Percentiles rank a stretch among this genome's conserved stretches.
These are phyloP conservation scores for Pleurotus giganteus DNA, from an alignment of 768 basidiomycete genomes.

Conservation along the genomic window DNA sequence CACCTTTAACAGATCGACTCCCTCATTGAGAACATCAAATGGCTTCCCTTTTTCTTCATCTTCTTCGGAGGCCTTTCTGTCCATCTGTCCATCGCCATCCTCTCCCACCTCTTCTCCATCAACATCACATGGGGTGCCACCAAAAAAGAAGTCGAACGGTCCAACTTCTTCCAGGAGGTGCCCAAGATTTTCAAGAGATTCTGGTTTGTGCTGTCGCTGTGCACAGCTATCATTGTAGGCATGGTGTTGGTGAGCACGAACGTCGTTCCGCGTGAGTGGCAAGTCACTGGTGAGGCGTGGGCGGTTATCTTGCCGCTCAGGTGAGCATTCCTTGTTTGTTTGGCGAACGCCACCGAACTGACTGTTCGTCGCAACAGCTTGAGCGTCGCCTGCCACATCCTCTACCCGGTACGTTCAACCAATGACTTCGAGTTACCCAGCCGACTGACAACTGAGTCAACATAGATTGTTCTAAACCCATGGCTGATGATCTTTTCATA, in stretches of 20 bases:
- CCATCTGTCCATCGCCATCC: slow-evolving; percentile 64
- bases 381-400: slow-evolving; percentile 59
- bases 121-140: slow-evolving; percentile 55
- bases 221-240: slow-evolving; percentile 53
- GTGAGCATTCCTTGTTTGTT: slow-evolving; percentile 31
- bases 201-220: slow-evolving; percentile 68
- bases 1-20: slow-evolving; percentile 16
- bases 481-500: slow-evolving; percentile 84
- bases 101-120: slow-evolving; percentile 63
- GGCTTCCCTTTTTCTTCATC: slow-evolving; percentile 77
- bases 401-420: slow-evolving; percentile 58
- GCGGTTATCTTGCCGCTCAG: slow-evolving; percentile 74
- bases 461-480: slow-evolving; percentile 74
- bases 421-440: slow-evolving; percentile 1
- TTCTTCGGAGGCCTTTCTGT: slow-evolving; percentile 77
- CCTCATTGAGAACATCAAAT: slow-evolving; percentile 56
- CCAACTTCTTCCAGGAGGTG: slow-evolving; percentile 86
- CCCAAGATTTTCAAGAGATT: slow-evolving; percentile 47
- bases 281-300: slow-evolving; percentile 61
- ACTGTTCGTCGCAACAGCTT: slow-evolving; percentile 44
- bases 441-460: slow-evolving; percentile 10
- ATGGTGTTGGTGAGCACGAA: slow-evolving; percentile 60
- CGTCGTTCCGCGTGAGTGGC: slow-evolving; percentile 63
- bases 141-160: slow-evolving; percentile 80
- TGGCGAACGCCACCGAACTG: not conserved